Evolutionary conservation across 2,329 filamentous ascomycete species (phyloP).

Genomic region (Beauveria bassiana): DNA sequence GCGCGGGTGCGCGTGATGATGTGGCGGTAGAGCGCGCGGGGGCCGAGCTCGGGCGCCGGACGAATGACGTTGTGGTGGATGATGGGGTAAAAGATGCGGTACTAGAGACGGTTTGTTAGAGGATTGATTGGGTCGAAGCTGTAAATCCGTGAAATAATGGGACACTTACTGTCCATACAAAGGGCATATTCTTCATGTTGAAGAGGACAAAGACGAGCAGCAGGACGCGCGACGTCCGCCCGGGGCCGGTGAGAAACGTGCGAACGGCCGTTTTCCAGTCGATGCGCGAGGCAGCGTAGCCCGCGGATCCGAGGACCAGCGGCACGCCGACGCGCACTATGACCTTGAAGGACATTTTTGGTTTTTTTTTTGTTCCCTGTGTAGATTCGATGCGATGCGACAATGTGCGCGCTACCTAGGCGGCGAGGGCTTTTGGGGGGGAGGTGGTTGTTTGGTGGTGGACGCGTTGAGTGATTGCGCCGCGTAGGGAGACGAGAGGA

Average conservation of each 20-base stretch:
- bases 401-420: not conserved
- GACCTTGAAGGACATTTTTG: constrained; percentile 23
- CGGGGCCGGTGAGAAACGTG: constrained; percentile 46
- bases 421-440: not conserved
- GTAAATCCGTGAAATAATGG: not conserved
- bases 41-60: constrained; percentile 40
- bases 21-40: constrained; percentile 65
- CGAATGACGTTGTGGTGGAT: constrained; percentile 45
- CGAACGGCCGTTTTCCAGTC: constrained; percentile 32
- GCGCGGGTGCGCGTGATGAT: constrained; percentile 59
- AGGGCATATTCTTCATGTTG: constrained; percentile 68
- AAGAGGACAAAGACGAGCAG: constrained; percentile 48
- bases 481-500: constrained; percentile 1
- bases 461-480: constrained; percentile 7
- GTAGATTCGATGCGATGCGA: constrained; percentile 15
- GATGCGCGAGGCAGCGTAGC: constrained; percentile 39
- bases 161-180: constrained; percentile 64
- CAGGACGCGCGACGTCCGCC: constrained; percentile 43
- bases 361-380: not conserved
- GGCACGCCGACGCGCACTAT: constrained; percentile 35
- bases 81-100: constrained; percentile 52
- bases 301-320: constrained; percentile 32
- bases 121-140: too few relatives aligned
- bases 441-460: not conserved
- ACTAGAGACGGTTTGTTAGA: constrained; percentile 26